These are phyloP conservation scores for Glycyrrhiza uralensis DNA, from an alignment of 306 rosid species.

Conservation along the genomic window DNA sequence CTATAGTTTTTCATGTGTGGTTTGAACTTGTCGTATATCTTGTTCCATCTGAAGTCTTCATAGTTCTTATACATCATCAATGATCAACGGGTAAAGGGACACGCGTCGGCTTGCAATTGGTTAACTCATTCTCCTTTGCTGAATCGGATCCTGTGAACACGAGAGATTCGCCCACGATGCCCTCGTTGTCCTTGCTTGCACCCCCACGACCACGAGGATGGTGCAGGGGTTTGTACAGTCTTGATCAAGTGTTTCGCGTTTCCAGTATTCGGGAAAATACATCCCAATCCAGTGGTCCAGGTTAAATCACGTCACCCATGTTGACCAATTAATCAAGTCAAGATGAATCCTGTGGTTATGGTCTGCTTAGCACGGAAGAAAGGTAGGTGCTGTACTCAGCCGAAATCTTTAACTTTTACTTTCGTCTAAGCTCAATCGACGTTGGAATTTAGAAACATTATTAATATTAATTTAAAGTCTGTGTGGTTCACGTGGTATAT, in stretches of 20 bases:
- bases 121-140: accelerated
- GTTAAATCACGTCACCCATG: not conserved
- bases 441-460: no score
- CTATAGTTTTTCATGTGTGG: no score
- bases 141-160: not conserved
- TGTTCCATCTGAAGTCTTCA: no score
- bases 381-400: not conserved
- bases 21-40: no score
- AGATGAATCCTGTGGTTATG: not conserved
- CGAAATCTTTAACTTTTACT: not conserved
- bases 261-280: not conserved
- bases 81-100: no score
- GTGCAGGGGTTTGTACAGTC: not conserved
- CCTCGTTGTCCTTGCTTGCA: not conserved
- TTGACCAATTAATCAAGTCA: not conserved
- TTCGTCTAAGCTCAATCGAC: no score
- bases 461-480: not conserved
- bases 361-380: not conserved
- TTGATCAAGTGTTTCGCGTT: not conserved
- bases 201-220: conserved; percentile 22
- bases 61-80: no score
- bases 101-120: not conserved
- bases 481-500: conserved; percentile 9
- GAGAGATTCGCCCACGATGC: not conserved
- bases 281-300: not conserved